These are phyloP conservation scores for Cyberlindnera petersonii DNA, from an alignment of 805 yeast species.

Conservation along the genomic window DNA sequence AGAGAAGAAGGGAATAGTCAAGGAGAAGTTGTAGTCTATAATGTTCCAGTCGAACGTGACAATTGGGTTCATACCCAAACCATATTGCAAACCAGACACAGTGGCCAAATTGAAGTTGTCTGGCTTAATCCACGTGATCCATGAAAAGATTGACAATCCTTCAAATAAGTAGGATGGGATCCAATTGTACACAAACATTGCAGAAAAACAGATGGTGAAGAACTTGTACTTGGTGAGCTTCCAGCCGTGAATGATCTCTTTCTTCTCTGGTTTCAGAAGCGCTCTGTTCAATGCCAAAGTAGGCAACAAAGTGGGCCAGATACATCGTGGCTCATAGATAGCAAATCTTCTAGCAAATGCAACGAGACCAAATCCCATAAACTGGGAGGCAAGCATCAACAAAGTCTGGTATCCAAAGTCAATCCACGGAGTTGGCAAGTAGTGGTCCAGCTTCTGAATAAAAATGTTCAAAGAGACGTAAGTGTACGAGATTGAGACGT, in stretches of 20 bases:
- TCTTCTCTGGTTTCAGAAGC: conserved; percentile 35
- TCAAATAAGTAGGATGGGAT: conserved; percentile 40
- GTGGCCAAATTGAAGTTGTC: conserved; percentile 43
- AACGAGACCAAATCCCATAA: conserved; percentile 65
- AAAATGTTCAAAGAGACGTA: conserved; percentile 37
- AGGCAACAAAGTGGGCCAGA: conserved; percentile 53
- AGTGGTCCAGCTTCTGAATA: conserved; percentile 25
- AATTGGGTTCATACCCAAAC: conserved; percentile 52
- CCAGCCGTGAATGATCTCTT: conserved; percentile 33
- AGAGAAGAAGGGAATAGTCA: conserved; percentile 45
- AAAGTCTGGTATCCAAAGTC: conserved; percentile 51
- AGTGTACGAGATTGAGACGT: conserved; percentile 32
- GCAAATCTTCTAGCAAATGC: conserved; percentile 55
- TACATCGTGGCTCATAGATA: conserved; percentile 45
- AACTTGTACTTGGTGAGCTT: conserved; percentile 33
- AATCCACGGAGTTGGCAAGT: conserved; percentile 29
- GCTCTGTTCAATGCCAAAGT: conserved; percentile 48
- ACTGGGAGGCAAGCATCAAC: conserved; percentile 50
- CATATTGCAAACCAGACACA: conserved; percentile 44
- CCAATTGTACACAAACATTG: conserved; percentile 43
- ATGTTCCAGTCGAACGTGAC: conserved; percentile 54
- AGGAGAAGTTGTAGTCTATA: conserved; percentile 35
- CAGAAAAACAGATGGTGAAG: conserved; percentile 29
- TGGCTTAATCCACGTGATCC: conserved; percentile 60
- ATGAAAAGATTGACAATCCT: conserved; percentile 42